Evolutionary conservation across 331 rosid species (phyloP), one percentile per base, ranked within the genome.

Genomic region (Arachis monticola): DNA sequence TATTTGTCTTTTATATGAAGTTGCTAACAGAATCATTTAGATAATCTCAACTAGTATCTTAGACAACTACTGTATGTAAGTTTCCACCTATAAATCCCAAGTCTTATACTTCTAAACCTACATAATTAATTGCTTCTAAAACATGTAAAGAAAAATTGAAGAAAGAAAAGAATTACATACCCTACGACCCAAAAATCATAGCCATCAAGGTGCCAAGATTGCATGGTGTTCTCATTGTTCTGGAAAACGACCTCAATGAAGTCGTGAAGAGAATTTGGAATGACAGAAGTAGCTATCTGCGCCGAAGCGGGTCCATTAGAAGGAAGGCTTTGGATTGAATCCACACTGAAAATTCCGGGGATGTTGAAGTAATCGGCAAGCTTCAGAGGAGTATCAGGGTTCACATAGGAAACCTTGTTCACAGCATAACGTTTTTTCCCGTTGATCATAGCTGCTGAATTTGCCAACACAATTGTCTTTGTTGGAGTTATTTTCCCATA

Each of bases 281-380:
- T 0, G 4, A 94, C 97, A 4, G 97, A 78, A 47, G 97, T 81
- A 50, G 92, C 87, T 42, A 90, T 17, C 35, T 3, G 56, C 71
- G 88, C 84, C 1, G 97, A 48, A 73, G 89, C 81, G 3, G 97
- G 84, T 51, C 88, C 90, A 30, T 69, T 84, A 3, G 97, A 88
- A 73, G 97, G 97, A 74, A 72, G 44, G 62, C 69, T 80, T 66
- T 92, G 90, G 73, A 94, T 83, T 72, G 93, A 77, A 64, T 83
- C 27, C 31, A 75, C 76, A 12, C 77, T 82, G 97, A 83, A 92
- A 73, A 94, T 83, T 64, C 96, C 93, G 2, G 91, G 92, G 74
- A 94, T 92, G 88, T 88, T 92, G 81, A 92, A 94, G 85, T 87
- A 72, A 87, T 94, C 99, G 32, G 97, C 99, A 81, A 94, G 99